Base-by-base conservation (phyloP, 2,329 filamentous ascomycete genomes). In the Epichloe gansuensis region DNA sequence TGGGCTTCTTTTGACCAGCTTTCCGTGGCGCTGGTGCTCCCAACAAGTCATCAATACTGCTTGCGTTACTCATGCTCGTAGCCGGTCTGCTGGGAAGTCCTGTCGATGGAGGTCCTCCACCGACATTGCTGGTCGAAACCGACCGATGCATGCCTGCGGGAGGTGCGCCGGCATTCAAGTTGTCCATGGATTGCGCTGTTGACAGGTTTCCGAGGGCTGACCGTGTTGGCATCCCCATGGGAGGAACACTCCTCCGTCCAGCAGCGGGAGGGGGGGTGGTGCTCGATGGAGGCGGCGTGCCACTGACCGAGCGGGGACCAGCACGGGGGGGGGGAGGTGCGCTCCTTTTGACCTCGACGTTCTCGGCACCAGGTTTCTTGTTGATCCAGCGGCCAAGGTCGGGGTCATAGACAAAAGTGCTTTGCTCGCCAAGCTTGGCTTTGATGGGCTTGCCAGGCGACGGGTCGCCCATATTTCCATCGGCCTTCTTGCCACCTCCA, bases 321-420 rank as follows among this genome's bases (percentile, higher is more conserved):
- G 73, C 77, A 59, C 77, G 82, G 0, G 17, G 17, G 17, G 17
- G 90, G 1, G 93, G 90, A 1, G 91, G 87, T 0, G 89, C 82
- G 1, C 82, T 46, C 77, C 73, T 56, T 81, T 81, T 77, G 3
- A 78, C 72, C 27, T 76, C 72, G 8, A 71, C 71, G 43, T 78
- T 78, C 51, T 85, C 83, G 7, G 80, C 77, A 12, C 84, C 84
- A 11, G 81, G 81, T 65, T 95, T 96, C 74, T 96, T 96, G 73
- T 98, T 97, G 65, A 98, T 77, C 94, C 94, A 98, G 65, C 93
- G 89, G 73, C 95, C 94, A 50, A 95, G 78, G n/a, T 96, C 87
- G 2, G 89, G 86, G 63, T 98, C 93, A 62, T 93, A 98, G 59
- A 91, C 85, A 68, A 98, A 96, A 45, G 83, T 89, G 66, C 82